Base-by-base conservation (phyloP, 345 rosid genomes). In the Acer saccharum region DNA sequence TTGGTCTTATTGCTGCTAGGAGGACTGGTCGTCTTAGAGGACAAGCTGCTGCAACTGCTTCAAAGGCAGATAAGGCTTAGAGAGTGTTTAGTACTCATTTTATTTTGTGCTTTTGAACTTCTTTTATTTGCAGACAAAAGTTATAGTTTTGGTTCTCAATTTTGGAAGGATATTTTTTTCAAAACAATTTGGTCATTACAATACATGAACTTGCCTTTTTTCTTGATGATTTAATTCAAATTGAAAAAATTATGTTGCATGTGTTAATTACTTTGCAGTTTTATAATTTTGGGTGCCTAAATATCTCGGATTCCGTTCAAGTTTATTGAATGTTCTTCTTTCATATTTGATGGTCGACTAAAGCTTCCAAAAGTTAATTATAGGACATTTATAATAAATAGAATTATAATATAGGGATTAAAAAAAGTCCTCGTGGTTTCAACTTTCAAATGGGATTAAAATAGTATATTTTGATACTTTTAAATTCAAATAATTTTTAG, bases 1-100 rank as follows among this genome's bases (percentile, higher is more conserved):
- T 91, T 81, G 95, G 93, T 84, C 95, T 88, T 77, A 89, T 89
- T 87, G 95, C 89, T 62, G 93, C 95, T 0, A 82, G 93, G 89
- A 91, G 93, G 50, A 89, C 91, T 54, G 95, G 95, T 81, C 90
- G 93, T 75, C 91, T 88, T 72, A 81, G 91, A 80, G 91, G 93
- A 75, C 93, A 91, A 77, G 95, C 95, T 52, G 93, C 94, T 23
- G 93, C 90, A 27, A 81, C 90, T 39, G 92, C 94, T 61, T 68
- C 92, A 35, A 91, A 91, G 88, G 75, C 85, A 13, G 92, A 91
- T 2, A 84, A 89, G 85, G 12, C 83, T 77, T 83, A 73, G 65
- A 25, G 68, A 18, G 11, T 23, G 21, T 71, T 27, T 14, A 54
- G 17, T 54, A n/a, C 21, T 39, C 52, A 27, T 41, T 76, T 72